Percentiles rank a stretch among this genome's conserved stretches.
Conservation (phyloP, 768 basidiomycete genomes). For the Termitomyces sp. region DNA sequence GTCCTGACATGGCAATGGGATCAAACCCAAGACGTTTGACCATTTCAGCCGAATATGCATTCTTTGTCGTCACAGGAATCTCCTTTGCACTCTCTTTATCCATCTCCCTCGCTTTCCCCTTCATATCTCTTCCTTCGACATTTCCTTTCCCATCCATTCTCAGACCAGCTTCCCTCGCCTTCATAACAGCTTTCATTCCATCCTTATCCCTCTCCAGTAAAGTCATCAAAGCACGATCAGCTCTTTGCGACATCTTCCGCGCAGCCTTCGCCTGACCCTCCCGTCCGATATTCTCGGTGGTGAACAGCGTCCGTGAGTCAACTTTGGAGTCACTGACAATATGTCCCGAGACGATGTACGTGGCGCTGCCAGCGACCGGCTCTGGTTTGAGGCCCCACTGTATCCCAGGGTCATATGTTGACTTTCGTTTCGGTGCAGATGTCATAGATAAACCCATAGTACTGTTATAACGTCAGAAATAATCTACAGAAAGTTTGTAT, state of each 20-base stretch:
- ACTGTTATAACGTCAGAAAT: slow-evolving; percentile 27
- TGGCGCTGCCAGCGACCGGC: slow-evolving; percentile 35
- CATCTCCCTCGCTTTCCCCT: slow-evolving; percentile 10
- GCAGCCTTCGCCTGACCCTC: slow-evolving; percentile 75
- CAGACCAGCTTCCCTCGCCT: slow-evolving; percentile 41
- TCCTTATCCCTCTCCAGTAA: slow-evolving; percentile 62
- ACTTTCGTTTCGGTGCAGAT: slow-evolving; percentile 44
- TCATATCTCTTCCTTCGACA: slow-evolving; percentile 18
- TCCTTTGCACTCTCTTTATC: slow-evolving; percentile 3
- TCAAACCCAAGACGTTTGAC: slow-evolving; percentile 79
- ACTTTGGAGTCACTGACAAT: slow-evolving; percentile 46
- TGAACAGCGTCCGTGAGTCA: slow-evolving; percentile 40
- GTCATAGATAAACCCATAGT: slow-evolving; percentile 66
- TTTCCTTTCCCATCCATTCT: slow-evolving; percentile 12
- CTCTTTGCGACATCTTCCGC: slow-evolving; percentile 49
- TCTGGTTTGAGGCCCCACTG: slow-evolving; percentile 72
- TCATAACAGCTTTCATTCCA: slow-evolving; percentile 60
- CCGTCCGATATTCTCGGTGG: slow-evolving; percentile 70
- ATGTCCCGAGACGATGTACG: slow-evolving; percentile 81
- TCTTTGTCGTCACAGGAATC: slow-evolving; percentile 23
- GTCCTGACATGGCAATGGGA: slow-evolving; percentile 55
- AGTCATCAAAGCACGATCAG: slow-evolving; percentile 56
- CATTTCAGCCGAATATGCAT: slow-evolving; percentile 57
- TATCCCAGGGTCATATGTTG: slow-evolving; percentile 59
- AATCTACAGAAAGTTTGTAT: neutral